Evolutionary conservation across 2,329 filamentous ascomycete genomes (phyloP).

Genomic region (Tolypocladium capitatum): DNA sequence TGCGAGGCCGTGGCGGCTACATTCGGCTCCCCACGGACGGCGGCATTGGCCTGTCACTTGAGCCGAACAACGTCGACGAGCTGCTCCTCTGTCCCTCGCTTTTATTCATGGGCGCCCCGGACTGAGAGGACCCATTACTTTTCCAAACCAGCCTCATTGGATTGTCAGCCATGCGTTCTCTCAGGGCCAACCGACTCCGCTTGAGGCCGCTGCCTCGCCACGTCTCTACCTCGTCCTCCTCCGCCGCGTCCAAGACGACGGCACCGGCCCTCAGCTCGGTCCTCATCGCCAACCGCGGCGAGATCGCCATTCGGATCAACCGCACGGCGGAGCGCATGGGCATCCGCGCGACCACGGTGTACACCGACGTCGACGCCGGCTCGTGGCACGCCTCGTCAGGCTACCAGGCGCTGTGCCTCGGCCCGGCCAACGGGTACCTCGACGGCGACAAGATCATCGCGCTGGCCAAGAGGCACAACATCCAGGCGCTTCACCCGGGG

Average conservation of each 20-base stretch:
- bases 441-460: conserved; percentile 87
- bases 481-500: conserved; percentile 85
- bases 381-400: conserved; percentile 83
- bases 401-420: conserved; percentile 71
- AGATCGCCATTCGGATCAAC: conserved; percentile 89
- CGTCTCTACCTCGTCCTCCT: conserved; percentile 16
- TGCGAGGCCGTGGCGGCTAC: conserved; percentile 18
- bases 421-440: conserved; percentile 73
- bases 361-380: conserved; percentile 78
- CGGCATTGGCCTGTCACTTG: conserved; percentile 3
- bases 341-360: conserved; percentile 86
- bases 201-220: conserved; percentile 29
- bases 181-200: conserved; percentile 36
- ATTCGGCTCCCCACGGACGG: conserved; percentile 20
- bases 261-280: conserved; percentile 59
- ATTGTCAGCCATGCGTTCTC: conserved; percentile 35
- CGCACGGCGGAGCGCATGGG: conserved; percentile 78
- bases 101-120: neutral
- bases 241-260: conserved; percentile 22
- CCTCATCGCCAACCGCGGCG: conserved; percentile 90
- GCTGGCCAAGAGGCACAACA: conserved; percentile 73
- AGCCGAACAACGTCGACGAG: neutral
- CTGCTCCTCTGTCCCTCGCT: neutral
- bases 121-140: neutral
- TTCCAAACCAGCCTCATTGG: neutral